phyloP scores from a whole-genome alignment of 2,329 filamentous ascomycete genomes.

The Salinomyces thailandicus region DNA sequence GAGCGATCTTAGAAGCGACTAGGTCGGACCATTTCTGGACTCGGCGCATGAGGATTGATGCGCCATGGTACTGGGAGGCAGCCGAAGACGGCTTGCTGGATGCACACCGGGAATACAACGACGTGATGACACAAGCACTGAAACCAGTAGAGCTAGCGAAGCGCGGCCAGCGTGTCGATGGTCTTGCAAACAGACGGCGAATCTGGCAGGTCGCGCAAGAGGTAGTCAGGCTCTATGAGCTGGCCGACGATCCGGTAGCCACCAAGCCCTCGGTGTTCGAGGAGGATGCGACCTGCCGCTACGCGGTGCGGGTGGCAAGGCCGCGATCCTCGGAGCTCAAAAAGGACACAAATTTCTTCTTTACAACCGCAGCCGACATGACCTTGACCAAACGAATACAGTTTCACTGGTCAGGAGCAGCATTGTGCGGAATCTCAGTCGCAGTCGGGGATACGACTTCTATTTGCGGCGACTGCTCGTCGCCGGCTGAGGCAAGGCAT shows the following conservation, averaged over 20 bases:
- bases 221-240: conserved; percentile 1
- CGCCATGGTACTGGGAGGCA: conserved; percentile 2
- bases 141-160: conserved; percentile 1
- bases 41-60: background rate
- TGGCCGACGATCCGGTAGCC: too few species aligned
- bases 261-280: too few species aligned
- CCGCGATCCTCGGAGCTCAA: too few species aligned
- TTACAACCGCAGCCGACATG: background rate
- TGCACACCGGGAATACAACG: background rate
- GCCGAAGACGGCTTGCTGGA: background rate
- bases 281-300: too few species aligned
- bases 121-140: conserved; percentile 1
- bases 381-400: background rate
- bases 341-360: background rate
- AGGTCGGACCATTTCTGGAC: conserved; percentile 1
- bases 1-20: background rate
- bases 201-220: conserved; percentile 1
- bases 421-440: background rate
- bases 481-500: background rate
- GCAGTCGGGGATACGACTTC: background rate
- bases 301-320: too few species aligned
- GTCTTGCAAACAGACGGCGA: conserved; percentile 1
- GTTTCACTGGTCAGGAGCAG: background rate
- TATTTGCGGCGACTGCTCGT: background rate
- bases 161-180: background rate